These are phyloP conservation scores for Tagetes erecta DNA, from an alignment of 129 eudicot genomes.

Conservation along the genomic window DNA sequence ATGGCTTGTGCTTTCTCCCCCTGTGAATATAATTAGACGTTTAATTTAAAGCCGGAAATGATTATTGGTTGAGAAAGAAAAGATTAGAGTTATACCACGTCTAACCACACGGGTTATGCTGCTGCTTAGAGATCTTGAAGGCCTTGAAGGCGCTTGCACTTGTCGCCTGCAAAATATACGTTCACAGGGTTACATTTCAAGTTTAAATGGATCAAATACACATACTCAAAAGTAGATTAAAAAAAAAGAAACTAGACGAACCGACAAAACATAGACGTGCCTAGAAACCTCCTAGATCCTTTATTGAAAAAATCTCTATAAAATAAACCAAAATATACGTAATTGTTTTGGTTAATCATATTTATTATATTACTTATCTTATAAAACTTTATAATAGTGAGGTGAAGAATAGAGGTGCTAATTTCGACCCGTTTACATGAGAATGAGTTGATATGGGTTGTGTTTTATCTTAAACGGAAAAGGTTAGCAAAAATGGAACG, in stretches of 20 bases:
- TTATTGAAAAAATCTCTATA: neutral
- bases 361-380: neutral
- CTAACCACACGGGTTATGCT: constrained; percentile 90
- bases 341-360: neutral
- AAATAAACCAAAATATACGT: neutral
- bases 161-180: constrained; percentile 55
- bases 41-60: neutral
- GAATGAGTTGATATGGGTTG: neutral
- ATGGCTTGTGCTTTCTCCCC: constrained; percentile 67
- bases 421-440: neutral
- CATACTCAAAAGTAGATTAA: neutral
- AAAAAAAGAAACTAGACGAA: neutral
- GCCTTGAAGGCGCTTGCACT: constrained; percentile 69
- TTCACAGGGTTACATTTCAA: neutral
- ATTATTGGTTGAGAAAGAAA: constrained; percentile 6
- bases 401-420: neutral
- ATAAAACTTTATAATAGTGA: no score
- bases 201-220: neutral
- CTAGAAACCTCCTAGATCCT: no score
- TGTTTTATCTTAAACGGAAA: neutral
- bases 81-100: constrained; percentile 52
- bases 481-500: neutral
- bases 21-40: constrained; percentile 34
- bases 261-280: neutral
- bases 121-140: constrained; percentile 60